Base-by-base conservation (phyloP, 1,284 basidiomycete species). In the Mrakiaceae sp. region DNA sequence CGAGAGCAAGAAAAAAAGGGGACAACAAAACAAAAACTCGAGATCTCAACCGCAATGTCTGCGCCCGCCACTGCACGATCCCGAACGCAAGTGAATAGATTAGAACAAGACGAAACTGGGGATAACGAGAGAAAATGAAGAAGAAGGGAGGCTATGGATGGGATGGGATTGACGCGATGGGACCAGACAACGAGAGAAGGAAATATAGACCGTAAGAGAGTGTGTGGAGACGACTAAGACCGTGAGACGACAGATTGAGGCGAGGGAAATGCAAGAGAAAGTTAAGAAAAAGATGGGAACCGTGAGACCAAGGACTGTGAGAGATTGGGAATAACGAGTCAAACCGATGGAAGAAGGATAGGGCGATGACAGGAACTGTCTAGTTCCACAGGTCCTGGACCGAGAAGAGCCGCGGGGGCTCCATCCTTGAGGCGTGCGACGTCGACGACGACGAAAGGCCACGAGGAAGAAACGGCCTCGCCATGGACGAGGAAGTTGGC, bases 321-420 rank as follows among this genome's bases (percentile, higher is more conserved):
- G 27, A 27, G 27, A 27, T 2, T 1, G 27, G 27, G 27, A 27
- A 60, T 39, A 60, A 40, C 14, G n/a, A 60, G 47, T 10, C 10
- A 59, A n/a, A 44, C 48, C 42, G 5, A 58, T n/a, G 11, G n/a
- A 27, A 49, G 14, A 42, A n/a, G n/a, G 3, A 11, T 5, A 12
- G 27, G 27, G 27, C 27, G 27, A 27, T 27, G 27, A 27, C 27
- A 27, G 48, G 48, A 49, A 46, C 42, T 6, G 5, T 40, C 40
- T 44, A 64, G 39, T 59, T 60, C 63, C 63, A 64, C 11, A 64
- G 58, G 55, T 64, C 63, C 42, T 59, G 58, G 14, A 64, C 63
- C 12, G 57, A 59, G 52, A 64, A 64, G 27, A 27, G 27, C 27
- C 27, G 27, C 27, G 27, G 2, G 27, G 27, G 27, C 27, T 27